Evolutionary conservation across 768 basidiomycete genomes (phyloP).

Genomic region (Termitomyces sp.): DNA sequence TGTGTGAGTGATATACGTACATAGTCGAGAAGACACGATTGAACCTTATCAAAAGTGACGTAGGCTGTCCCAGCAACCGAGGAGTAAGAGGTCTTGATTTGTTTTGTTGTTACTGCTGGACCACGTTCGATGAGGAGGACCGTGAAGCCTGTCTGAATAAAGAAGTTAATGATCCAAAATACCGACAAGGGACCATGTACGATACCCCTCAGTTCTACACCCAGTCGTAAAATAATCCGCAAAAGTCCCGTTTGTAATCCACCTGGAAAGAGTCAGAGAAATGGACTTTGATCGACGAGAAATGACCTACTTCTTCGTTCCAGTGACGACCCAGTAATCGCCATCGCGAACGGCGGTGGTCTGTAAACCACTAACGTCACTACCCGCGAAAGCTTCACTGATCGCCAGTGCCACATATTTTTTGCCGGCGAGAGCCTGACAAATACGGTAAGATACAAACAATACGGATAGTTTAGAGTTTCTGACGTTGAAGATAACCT

Average conservation of each 20-base stretch:
- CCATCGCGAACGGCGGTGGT: conserved; percentile 85
- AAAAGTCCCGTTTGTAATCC: conserved; percentile 87
- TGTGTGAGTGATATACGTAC: not conserved
- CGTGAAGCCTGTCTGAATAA: conserved; percentile 57
- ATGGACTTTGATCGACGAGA: not conserved
- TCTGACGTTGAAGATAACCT: conserved; percentile 64
- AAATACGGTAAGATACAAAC: not conserved
- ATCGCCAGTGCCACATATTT: conserved; percentile 90
- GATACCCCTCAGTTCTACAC: conserved; percentile 62
- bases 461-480: not conserved
- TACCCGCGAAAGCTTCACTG: conserved; percentile 90
- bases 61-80: conserved; percentile 86
- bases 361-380: conserved; percentile 78
- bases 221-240: conserved; percentile 82
- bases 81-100: conserved; percentile 92
- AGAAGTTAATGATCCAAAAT: not conserved
- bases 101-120: conserved; percentile 74
- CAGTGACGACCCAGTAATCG: conserved; percentile 81
- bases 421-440: conserved; percentile 53
- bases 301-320: conserved; percentile 77
- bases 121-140: conserved; percentile 72
- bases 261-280: conserved; percentile 35
- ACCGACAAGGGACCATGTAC: not conserved
- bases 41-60: conserved; percentile 69
- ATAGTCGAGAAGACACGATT: not conserved